phyloP scores from a whole-genome alignment of 2,329 filamentous ascomycete genomes.

The Parascedosporium putredinis region DNA sequence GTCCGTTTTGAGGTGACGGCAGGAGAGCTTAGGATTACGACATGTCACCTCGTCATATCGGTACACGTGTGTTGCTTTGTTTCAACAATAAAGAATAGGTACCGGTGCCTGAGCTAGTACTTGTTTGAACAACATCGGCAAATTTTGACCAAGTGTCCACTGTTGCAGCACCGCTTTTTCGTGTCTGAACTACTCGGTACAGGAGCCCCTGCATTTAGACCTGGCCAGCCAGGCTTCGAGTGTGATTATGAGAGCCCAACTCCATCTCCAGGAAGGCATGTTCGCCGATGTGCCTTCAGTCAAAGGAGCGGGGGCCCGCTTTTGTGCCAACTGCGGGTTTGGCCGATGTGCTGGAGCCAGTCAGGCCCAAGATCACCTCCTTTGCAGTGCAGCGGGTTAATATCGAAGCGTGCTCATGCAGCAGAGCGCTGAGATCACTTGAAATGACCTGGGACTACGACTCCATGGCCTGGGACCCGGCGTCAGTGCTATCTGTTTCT shows the following conservation, averaged over 20 bases:
- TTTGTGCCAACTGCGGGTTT: too few species aligned
- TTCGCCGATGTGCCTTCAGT: too few species aligned
- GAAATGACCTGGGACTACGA: too few species aligned
- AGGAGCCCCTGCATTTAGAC: slow-evolving; percentile 2
- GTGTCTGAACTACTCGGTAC: background rate
- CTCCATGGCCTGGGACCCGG: too few species aligned
- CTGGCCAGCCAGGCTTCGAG: background rate
- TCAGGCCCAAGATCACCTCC: too few species aligned
- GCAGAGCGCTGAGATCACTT: too few species aligned
- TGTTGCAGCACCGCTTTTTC: too few species aligned
- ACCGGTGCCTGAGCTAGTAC: background rate
- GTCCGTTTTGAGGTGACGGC: slow-evolving; percentile 1
- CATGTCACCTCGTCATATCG: background rate
- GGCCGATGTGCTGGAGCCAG: too few species aligned
- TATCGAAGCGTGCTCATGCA: too few species aligned
- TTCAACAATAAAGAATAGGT: background rate
- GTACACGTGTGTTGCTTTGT: background rate
- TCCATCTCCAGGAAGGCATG: background rate
- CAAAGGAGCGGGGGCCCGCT: too few species aligned
- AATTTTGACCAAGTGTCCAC: slow-evolving; percentile 1
- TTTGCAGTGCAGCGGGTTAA: too few species aligned
- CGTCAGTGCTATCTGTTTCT: too few species aligned
- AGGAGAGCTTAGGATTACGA: background rate
- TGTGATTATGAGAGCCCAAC: slow-evolving; percentile 1
- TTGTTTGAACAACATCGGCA: background rate